Conservation (phyloP, 2,329 filamentous ascomycete species). For the Fusarium beomiforme region DNA sequence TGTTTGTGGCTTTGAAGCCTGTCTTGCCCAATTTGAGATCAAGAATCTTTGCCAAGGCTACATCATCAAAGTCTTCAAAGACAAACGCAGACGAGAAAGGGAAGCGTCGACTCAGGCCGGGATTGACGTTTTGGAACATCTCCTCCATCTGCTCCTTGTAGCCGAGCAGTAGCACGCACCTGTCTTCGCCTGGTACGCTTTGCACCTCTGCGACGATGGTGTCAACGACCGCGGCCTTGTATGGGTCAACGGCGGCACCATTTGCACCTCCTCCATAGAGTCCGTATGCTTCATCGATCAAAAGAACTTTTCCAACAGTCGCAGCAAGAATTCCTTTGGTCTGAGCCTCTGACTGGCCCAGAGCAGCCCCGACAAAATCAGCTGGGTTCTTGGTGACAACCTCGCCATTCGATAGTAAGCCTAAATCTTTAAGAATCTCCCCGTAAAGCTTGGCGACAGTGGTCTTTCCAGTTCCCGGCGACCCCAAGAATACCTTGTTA, state of each 20-base stretch:
- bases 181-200: slow-evolving; percentile 74
- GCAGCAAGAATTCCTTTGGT: slow-evolving; percentile 77
- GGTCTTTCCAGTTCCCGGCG: slow-evolving; percentile 81
- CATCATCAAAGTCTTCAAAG: slow-evolving; percentile 74
- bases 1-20: slow-evolving; percentile 61
- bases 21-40: slow-evolving; percentile 69
- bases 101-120: slow-evolving; percentile 74
- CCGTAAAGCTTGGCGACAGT: slow-evolving; percentile 80
- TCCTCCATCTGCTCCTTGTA: slow-evolving; percentile 75
- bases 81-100: slow-evolving; percentile 70
- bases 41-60: slow-evolving; percentile 68
- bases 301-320: slow-evolving; percentile 76
- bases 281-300: slow-evolving; percentile 84
- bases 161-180: slow-evolving; percentile 76
- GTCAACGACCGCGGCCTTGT: slow-evolving; percentile 74
- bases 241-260: slow-evolving; percentile 50
- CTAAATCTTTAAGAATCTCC: slow-evolving; percentile 72
- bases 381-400: slow-evolving; percentile 77
- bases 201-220: slow-evolving; percentile 80
- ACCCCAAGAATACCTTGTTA: slow-evolving; percentile 76
- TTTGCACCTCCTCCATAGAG: slow-evolving; percentile 59
- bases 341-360: slow-evolving; percentile 75
- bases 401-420: slow-evolving; percentile 74
- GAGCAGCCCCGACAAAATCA: slow-evolving; percentile 72
- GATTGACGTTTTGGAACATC: slow-evolving; percentile 81